Conservation (phyloP, 108 stramenopile genomes). For the Aurantiochytrium sp. region DNA sequence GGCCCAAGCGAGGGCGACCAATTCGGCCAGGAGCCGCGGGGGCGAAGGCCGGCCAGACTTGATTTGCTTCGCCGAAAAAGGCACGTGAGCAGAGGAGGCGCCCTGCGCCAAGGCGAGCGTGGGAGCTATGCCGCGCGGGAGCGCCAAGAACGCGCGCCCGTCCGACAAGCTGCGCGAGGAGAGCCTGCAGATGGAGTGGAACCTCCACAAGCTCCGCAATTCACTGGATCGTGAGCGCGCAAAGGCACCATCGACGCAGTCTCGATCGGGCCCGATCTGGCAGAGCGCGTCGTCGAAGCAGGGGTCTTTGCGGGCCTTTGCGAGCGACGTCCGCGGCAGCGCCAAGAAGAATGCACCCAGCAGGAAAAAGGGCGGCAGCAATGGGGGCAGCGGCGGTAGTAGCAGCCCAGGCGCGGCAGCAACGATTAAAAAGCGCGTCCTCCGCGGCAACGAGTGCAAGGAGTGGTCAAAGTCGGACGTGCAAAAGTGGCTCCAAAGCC, state of each 20-base stretch:
- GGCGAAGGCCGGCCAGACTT: too few species aligned
- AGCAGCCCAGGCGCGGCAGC: too few species aligned
- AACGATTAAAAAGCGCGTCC: not conserved
- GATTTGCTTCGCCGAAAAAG: too few species aligned
- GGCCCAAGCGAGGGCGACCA: too few species aligned
- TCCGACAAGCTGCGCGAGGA: not conserved
- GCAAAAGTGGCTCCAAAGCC: not conserved
- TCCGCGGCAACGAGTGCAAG: not conserved
- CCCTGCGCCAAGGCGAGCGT: too few species aligned
- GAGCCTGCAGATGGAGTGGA: conserved; percentile 1
- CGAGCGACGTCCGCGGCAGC: not conserved
- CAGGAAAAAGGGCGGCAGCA: too few species aligned
- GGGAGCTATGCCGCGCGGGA: too few species aligned
- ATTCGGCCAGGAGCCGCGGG: too few species aligned
- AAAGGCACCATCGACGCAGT: not conserved
- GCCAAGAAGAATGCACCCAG: too few species aligned
- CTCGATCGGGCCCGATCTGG: not conserved
- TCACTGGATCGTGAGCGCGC: not conserved
- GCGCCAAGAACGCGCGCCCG: too few species aligned
- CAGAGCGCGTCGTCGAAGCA: not conserved
- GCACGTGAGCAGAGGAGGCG: too few species aligned
- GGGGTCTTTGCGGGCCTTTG: not conserved
- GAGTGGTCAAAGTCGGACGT: not conserved
- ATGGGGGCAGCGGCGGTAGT: too few species aligned
- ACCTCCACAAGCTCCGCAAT: not conserved